phyloP scores from a whole-genome alignment of 2,329 filamentous ascomycete species.

The Paecilomyces variotii region DNA sequence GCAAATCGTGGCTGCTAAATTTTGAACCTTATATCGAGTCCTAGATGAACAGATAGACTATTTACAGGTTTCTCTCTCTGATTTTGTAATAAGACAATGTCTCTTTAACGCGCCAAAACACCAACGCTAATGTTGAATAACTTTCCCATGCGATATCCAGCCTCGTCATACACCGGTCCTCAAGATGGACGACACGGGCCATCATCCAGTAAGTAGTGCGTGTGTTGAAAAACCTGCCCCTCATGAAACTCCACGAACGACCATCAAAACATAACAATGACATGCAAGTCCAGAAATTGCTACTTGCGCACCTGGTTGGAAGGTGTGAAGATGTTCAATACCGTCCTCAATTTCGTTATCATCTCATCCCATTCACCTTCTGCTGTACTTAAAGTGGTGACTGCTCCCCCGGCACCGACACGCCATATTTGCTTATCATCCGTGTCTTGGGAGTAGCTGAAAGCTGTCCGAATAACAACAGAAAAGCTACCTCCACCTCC shows the following conservation, averaged over 20 bases:
- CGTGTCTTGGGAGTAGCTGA: conserved; percentile 34
- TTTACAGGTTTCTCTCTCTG: too few relatives aligned
- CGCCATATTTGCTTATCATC: conserved; percentile 51
- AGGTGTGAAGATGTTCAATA: conserved; percentile 34
- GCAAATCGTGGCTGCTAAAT: background rate
- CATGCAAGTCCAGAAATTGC: background rate
- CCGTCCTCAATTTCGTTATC: conserved; percentile 59
- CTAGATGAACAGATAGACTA: background rate
- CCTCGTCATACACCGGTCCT: background rate
- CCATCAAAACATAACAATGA: background rate
- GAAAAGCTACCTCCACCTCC: conserved; percentile 82
- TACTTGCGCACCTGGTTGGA: conserved; percentile 5
- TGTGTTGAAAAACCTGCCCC: background rate
- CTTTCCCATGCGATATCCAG: background rate
- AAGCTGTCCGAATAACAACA: conserved; percentile 79
- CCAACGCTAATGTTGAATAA: background rate
- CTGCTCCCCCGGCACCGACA: conserved; percentile 81
- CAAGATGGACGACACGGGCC: background rate
- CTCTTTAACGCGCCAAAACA: background rate
- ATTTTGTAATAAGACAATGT: background rate
- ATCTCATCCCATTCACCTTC: conserved; percentile 86
- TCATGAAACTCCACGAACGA: background rate
- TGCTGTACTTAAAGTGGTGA: conserved; percentile 74
- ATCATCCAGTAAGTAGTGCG: background rate
- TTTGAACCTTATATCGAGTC: background rate